phyloP scores from a whole-genome alignment of 345 rosid genomes.

The Lepidium aucheri region DNA sequence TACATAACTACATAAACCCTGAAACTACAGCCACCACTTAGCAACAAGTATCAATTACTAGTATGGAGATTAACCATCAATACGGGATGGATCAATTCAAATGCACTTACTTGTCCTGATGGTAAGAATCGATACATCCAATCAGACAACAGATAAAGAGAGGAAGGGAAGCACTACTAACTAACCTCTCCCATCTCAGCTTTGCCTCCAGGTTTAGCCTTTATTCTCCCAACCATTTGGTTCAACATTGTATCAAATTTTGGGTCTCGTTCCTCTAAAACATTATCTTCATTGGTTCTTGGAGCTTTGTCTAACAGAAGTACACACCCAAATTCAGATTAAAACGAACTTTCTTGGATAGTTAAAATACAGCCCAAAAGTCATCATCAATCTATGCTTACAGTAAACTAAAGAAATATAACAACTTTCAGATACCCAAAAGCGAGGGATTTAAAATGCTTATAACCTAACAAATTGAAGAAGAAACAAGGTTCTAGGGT shows the following conservation, averaged over 20 bases:
- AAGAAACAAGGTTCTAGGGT: not conserved
- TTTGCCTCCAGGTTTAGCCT: constrained; percentile 73
- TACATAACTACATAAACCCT: not conserved
- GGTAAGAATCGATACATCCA: not conserved
- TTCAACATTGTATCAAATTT: constrained; percentile 71
- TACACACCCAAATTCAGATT: not conserved
- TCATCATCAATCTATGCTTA: not conserved
- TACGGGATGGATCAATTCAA: not conserved
- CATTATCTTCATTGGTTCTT: constrained; percentile 35
- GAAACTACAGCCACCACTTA: not conserved
- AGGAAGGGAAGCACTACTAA: constrained; percentile 17
- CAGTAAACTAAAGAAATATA: not conserved
- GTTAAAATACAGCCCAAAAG: not conserved
- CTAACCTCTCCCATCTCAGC: constrained; percentile 91
- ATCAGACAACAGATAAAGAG: not conserved
- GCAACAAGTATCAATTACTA: not conserved
- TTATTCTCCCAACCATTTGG: constrained; percentile 86
- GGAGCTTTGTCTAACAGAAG: constrained; percentile 31
- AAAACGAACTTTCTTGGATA: not conserved
- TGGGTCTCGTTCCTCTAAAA: constrained; percentile 63
- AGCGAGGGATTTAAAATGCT: not conserved
- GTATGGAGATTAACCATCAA: not conserved
- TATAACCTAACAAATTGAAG: not conserved
- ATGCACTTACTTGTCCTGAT: not conserved
- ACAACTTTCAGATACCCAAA: constrained; percentile 18